These are phyloP conservation scores for Gynochthodes officinalis DNA, from an alignment of 257 asterid genomes.

Conservation along the genomic window DNA sequence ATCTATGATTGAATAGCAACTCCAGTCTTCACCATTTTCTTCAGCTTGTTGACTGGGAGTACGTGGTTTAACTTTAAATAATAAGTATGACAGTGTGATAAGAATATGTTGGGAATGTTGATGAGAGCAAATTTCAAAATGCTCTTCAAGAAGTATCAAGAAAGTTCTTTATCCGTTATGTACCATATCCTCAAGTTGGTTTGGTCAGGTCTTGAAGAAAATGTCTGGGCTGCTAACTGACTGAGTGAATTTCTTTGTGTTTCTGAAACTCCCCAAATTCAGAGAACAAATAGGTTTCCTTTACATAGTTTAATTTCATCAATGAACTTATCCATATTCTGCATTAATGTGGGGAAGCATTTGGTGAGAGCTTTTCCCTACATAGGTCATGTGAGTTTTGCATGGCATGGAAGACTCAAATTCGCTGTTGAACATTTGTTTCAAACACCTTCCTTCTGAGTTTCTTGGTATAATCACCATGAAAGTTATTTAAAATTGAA, in stretches of 20 bases:
- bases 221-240: background rate
- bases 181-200: background rate
- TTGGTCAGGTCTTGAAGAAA: background rate
- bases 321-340: background rate
- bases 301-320: background rate
- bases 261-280: background rate
- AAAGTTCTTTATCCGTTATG: background rate
- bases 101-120: background rate
- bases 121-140: background rate
- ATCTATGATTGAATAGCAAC: background rate
- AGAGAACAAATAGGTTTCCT: background rate
- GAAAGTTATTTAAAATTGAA: background rate
- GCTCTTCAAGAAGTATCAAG: background rate
- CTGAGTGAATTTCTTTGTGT: background rate
- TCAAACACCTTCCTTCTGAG: background rate
- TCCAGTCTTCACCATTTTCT: background rate
- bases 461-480: background rate
- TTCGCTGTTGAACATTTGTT: background rate
- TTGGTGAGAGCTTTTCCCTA: background rate
- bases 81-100: background rate
- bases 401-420: background rate
- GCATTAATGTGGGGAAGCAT: background rate
- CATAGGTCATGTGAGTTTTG: background rate
- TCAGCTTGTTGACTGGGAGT: background rate
- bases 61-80: background rate